Base-by-base conservation (phyloP, 2,329 filamentous ascomycete genomes). In the Fusarium metavorans region DNA sequence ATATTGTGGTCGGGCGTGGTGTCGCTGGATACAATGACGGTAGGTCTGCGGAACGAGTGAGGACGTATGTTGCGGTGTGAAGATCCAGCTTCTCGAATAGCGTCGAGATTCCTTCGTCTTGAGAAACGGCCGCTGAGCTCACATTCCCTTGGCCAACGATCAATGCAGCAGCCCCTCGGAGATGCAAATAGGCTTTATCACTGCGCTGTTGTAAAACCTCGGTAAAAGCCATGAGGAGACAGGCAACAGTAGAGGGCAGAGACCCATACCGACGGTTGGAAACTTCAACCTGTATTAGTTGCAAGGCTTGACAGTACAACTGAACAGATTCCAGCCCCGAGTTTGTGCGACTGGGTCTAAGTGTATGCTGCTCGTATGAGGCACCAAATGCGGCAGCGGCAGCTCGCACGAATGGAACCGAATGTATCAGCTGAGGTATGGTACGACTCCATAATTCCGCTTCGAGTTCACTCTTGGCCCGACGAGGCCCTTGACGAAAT, bases 1-100 rank as follows among this genome's bases (percentile, higher is more conserved):
- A 14, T 7, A 20, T 10, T 18, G 14, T 4, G 4, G 2, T 13
- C 7, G 6, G 25, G 6, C 6, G 4, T n/a, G 27, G 11, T 8
- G 6, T 14, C 27, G 11, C 4, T 6, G 27, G 27, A 18, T 52
- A 7, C 27, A 52, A 52, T 13, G 48, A 52, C 7, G 74, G 65
- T 14, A 75, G 16, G 23, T 71, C 27, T 9, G 75, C 73, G 1
- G 73, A 32, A 8, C 57, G 63, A 1, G 56, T 62, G 4, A 74
- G 6, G 0, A 68, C 66, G 2, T 77, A 77, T 5, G 75, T 77
- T 4, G 75, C 71, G 2, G 68, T 48, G 45, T 77, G 75, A 1
- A 77, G 65, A 5, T 77, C 71, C 6, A 77, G 66, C 6, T 77
- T 77, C 6, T 74, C 60, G 1, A 77, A 39, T 0, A 77, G 30